These are phyloP conservation scores for Babesia ovata DNA, from an alignment of 169 alveolate genomes.

Conservation along the genomic window DNA sequence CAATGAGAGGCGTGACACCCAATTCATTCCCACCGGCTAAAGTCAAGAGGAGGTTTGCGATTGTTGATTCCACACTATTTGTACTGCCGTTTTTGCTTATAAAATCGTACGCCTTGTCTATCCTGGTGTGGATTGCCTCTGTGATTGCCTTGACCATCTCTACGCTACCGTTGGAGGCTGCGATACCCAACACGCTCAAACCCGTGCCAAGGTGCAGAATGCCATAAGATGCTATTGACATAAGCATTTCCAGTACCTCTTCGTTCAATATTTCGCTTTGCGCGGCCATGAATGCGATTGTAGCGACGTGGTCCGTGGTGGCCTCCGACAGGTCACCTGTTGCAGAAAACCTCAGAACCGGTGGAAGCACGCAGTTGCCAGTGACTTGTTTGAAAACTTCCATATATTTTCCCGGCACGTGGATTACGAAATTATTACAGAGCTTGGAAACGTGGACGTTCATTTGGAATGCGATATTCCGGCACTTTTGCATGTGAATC, in stretches of 20 bases:
- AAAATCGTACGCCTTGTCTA: conserved; percentile 15
- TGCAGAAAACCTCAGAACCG: conserved; percentile 29
- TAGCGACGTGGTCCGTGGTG: conserved; percentile 36
- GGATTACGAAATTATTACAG: conserved; percentile 47
- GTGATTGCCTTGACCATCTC: conserved; percentile 58
- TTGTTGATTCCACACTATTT: conserved; percentile 13
- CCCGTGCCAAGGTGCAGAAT: conserved; percentile 75
- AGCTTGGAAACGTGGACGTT: conserved; percentile 71
- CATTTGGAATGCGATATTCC: conserved; percentile 70
- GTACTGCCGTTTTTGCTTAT: conserved; percentile 1
- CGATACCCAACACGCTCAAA: conserved; percentile 65
- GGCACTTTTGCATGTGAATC: conserved; percentile 66
- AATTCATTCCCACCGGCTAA: conserved; percentile 58
- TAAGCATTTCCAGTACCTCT: conserved; percentile 38
- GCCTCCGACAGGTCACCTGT: conserved; percentile 9
- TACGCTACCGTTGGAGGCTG: conserved; percentile 68
- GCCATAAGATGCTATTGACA: conserved; percentile 48
- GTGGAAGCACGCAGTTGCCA: conserved; percentile 63
- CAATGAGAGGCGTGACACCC: conserved; percentile 77
- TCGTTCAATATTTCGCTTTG: conserved; percentile 38
- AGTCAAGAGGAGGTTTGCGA: conserved; percentile 34
- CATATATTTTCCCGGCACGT: conserved; percentile 64
- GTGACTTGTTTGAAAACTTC: conserved; percentile 64
- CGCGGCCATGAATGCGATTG: conserved; percentile 64
- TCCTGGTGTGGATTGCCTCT: conserved; percentile 16